These are phyloP conservation scores for Trypanosoma rangeli DNA, from an alignment of 208 protist genomes.

Conservation along the genomic window DNA sequence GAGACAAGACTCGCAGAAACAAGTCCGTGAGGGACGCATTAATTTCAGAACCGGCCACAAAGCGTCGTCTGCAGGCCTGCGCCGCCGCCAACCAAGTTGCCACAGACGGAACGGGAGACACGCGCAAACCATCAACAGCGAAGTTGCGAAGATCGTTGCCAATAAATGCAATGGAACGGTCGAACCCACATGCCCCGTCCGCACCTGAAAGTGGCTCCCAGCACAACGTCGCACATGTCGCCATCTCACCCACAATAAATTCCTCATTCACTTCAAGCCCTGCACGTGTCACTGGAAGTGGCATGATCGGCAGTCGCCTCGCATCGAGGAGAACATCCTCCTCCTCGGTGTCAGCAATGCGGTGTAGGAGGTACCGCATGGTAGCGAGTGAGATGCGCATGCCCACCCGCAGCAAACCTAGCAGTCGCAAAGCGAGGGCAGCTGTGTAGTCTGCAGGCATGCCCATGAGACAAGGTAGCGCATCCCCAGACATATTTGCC, in stretches of 20 bases:
- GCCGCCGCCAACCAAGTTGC: conserved; percentile 42
- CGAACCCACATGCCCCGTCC: not conserved
- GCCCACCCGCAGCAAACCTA: conserved; percentile 13
- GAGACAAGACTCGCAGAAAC: conserved; percentile 32
- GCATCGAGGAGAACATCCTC: conserved; percentile 14
- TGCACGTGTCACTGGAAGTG: conserved; percentile 12
- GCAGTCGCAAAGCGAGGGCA: conserved; percentile 4
- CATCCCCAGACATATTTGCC: not conserved
- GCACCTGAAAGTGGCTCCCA: conserved; percentile 25
- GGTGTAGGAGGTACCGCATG: conserved; percentile 17
- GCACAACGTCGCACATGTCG: conserved; percentile 41
- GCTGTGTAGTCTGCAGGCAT: conserved; percentile 12
- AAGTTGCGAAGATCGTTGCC: conserved; percentile 16
- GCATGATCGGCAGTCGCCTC: conserved; percentile 8
- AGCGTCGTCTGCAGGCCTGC: conserved; percentile 13
- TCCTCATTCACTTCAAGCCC: not conserved
- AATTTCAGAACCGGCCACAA: conserved; percentile 7
- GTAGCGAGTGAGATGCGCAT: conserved; percentile 2
- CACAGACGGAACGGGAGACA: conserved; percentile 37
- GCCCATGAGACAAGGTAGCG: not conserved
- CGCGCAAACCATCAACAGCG: conserved; percentile 30
- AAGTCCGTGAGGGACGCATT: conserved; percentile 20
- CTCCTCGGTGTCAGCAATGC: conserved; percentile 1
- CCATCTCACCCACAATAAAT: conserved; percentile 37
- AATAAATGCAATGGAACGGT: conserved; percentile 26